Evolutionary conservation across 352 stramenopile species (phyloP).

Genomic region (Phytophthora hibernalis): DNA sequence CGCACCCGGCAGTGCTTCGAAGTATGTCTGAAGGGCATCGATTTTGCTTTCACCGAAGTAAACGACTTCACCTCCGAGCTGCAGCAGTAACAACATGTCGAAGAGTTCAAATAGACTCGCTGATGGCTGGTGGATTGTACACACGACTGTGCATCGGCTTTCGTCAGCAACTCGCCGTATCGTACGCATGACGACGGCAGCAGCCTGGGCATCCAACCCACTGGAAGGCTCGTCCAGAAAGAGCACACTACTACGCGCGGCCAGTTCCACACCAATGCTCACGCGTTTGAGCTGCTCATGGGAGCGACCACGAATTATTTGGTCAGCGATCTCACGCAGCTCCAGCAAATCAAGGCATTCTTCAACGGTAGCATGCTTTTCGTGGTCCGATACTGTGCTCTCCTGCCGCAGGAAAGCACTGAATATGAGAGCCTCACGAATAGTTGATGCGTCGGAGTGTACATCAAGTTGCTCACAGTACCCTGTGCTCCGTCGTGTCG

Average conservation of each 20-base stretch:
- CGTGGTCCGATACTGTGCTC: slow-evolving; percentile 22
- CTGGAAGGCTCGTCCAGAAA: slow-evolving; percentile 76
- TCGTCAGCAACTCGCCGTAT: slow-evolving; percentile 15
- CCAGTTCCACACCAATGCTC: slow-evolving; percentile 87
- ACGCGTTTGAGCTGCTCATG: slow-evolving; percentile 46
- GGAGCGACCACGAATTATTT: slow-evolving; percentile 40
- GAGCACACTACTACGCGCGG: slow-evolving; percentile 70
- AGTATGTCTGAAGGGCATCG: slow-evolving; percentile 37
- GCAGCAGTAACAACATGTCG: slow-evolving; percentile 77
- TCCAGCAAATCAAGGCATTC: slow-evolving; percentile 46
- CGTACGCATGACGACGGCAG: slow-evolving; percentile 38
- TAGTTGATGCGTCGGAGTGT: slow-evolving; percentile 59
- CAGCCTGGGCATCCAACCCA: slow-evolving; percentile 83
- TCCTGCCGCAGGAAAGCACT: slow-evolving; percentile 73
- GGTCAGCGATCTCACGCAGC: slow-evolving; percentile 29
- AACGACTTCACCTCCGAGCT: slow-evolving; percentile 43
- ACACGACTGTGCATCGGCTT: slow-evolving; percentile 7
- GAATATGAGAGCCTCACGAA: slow-evolving; percentile 90
- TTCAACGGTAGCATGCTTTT: slow-evolving; percentile 39
- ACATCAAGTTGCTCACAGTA: slow-evolving; percentile 61
- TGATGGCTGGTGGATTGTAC: slow-evolving; percentile 27
- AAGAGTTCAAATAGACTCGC: slow-evolving; percentile 85
- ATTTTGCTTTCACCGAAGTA: slow-evolving; percentile 52
- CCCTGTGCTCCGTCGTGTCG: slow-evolving; percentile 36
- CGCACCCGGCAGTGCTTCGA: slow-evolving; percentile 36